phyloP scores from a whole-genome alignment of 225 moss, liverwort and hornwort genomes.

The Rhytidiadelphus loreus region DNA sequence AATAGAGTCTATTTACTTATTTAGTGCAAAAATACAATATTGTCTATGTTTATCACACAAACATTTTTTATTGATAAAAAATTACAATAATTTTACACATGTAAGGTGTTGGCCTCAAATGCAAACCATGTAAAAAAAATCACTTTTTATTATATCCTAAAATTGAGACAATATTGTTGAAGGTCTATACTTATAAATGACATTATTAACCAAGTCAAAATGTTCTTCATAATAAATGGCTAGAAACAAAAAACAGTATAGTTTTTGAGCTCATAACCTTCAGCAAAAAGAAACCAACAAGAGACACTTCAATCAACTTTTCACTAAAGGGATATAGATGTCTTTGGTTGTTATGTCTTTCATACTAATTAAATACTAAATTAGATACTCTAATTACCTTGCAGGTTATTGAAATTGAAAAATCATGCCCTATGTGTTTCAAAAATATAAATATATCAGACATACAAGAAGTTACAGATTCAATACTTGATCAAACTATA shows the following conservation, averaged over 20 bases:
- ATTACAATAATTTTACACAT: not conserved
- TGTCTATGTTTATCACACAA: no score
- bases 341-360: not conserved
- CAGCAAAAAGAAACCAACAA: not conserved
- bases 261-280: rapidly evolving
- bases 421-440: constrained; percentile 56
- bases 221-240: no score
- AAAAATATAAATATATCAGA: not conserved
- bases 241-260: not conserved
- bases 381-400: not conserved
- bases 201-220: no score
- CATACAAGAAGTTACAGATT: constrained; percentile 12
- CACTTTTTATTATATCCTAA: not conserved
- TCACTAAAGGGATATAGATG: not conserved
- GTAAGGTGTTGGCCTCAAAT: not conserved
- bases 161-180: not conserved
- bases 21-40: not conserved
- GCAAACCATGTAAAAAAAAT: not conserved
- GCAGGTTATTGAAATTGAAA: constrained; percentile 17
- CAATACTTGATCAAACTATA: not conserved
- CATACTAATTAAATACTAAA: not conserved
- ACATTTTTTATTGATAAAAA: not conserved
- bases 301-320: no score
- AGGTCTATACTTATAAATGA: not conserved
- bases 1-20: not conserved